Evolutionary conservation across 441 rosid species (phyloP), one percentile per base, ranked within the genome.

Genomic region (Syzygium syzygioides): DNA sequence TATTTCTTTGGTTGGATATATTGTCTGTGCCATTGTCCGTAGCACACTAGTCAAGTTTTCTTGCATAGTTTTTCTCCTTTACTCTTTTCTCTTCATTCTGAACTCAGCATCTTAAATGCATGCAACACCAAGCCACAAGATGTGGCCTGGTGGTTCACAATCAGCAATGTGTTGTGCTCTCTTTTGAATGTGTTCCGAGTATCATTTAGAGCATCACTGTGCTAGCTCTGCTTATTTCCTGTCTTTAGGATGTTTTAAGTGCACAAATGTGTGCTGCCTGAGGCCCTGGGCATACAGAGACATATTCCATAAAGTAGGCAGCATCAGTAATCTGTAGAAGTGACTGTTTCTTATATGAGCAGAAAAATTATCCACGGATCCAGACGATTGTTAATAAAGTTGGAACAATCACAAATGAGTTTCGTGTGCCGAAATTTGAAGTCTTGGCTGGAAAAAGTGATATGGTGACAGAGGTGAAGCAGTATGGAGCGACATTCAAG

Each of bases 291-390:
- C 83, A 19, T 71, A 14, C 28, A 71, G 80, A 71, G 45, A 32
- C 48, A 71, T 37, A 19, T 7, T 5, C 52, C 52, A 11, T 71
- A 37, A 71, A 37, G 83, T 11, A 37, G 37, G 83, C 48, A 11
- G 83, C 83, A 18, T 71, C n/a, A 71, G 37, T 71, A 71, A 71
- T 41, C 50, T 37, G 83, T 37, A 71, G 83, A 37, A 7, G 4
- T 54, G 28, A 45, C 86, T 64, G 66, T 54, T 64, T 14, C 48
- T 87, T 86, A 15, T 88, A 26, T 76, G 88, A 83, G 93, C 95
- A 98, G 99, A 98, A 98, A 95, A 98, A 98, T 89, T 91, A 93
- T 93, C 99, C 99, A 86, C 93, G 96, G 89, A 97, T 98, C 90
- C 96, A 90, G 94, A 97, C 98, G 55, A 88, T 98, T 89, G 99